Conservation (phyloP, 1,284 basidiomycete genomes). For the Trichosporon asahii region DNA sequence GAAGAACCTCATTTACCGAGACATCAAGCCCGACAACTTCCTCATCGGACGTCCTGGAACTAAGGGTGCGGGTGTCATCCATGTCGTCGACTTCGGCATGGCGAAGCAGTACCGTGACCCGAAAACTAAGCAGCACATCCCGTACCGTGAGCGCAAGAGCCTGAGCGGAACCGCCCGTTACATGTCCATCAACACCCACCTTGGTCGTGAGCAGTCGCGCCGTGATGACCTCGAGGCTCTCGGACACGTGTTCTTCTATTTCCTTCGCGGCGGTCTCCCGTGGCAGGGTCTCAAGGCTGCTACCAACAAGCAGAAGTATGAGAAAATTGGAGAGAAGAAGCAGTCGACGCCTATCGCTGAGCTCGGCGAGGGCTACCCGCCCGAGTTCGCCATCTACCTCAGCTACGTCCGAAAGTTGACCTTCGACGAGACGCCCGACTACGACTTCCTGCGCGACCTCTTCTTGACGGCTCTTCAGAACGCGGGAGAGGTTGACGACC, state of each 20-base stretch:
- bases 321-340: constrained; percentile 99
- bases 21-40: constrained; percentile 98
- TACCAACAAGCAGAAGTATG: constrained; percentile 98
- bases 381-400: constrained; percentile 95
- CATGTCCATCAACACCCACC: constrained; percentile 96
- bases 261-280: constrained; percentile 83
- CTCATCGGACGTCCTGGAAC: constrained; percentile 85
- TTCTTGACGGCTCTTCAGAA: constrained; percentile 89
- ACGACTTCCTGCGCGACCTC: constrained; percentile 88
- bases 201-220: constrained; percentile 90
- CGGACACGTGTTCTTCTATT: constrained; percentile 98
- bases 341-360: constrained; percentile 94
- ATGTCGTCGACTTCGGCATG: constrained; percentile 93
- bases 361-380: constrained; percentile 85
- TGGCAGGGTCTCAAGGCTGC: constrained; percentile 97
- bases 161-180: constrained; percentile 85
- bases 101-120: constrained; percentile 97
- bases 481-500: constrained; percentile 81
- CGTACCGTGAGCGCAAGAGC: constrained; percentile 91
- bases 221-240: constrained; percentile 91
- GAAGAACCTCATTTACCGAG: constrained; percentile 94
- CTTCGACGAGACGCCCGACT: constrained; percentile 94
- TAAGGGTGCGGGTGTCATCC: constrained; percentile 78
- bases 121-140: constrained; percentile 95
- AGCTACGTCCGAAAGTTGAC: constrained; percentile 95